Percentiles rank a stretch among this genome's conserved stretches.
phyloP scores from a whole-genome alignment of 495 filamentous ascomycete genomes.

The Trichoderma gamsii region DNA sequence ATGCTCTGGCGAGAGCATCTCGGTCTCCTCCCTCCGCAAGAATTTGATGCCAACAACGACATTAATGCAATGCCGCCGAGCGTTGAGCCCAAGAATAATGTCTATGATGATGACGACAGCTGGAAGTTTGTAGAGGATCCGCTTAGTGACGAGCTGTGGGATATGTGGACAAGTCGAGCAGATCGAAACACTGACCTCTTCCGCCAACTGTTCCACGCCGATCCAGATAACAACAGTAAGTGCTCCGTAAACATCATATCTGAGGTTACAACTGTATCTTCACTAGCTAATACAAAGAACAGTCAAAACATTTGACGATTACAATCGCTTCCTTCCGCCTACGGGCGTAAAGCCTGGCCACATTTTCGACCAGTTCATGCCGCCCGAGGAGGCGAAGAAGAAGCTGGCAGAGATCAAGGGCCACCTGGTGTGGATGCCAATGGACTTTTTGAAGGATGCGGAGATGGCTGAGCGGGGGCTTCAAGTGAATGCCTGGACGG shows the following conservation, averaged over 20 bases:
- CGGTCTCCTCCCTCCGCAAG: constrained; percentile 70
- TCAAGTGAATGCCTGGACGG: constrained; percentile 45
- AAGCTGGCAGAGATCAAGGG: constrained; percentile 77
- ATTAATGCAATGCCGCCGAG: constrained; percentile 78
- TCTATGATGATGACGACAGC: constrained; percentile 53
- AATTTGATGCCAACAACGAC: constrained; percentile 61
- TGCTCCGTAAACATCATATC: background rate
- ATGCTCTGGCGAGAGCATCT: constrained; percentile 92
- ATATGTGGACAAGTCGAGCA: constrained; percentile 72
- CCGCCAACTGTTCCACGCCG: constrained; percentile 81
- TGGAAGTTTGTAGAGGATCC: constrained; percentile 81
- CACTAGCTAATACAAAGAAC: constrained; percentile 11
- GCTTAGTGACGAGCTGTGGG: constrained; percentile 72
- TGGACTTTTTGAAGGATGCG: constrained; percentile 78
- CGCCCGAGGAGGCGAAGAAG: constrained; percentile 59
- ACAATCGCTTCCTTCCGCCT: constrained; percentile 67
- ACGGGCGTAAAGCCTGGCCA: constrained; percentile 73
- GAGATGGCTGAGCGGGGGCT: constrained; percentile 84
- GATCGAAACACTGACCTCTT: constrained; percentile 79
- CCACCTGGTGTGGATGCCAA: constrained; percentile 92
- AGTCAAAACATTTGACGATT: constrained; percentile 84
- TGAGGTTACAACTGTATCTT: background rate
- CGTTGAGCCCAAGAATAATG: constrained; percentile 60
- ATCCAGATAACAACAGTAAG: constrained; percentile 79
- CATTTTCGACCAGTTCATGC: constrained; percentile 70